Evolutionary conservation across 2,329 filamentous ascomycete species (phyloP), one percentile per base, ranked within the genome.

Genomic region (Cytospora mali): DNA sequence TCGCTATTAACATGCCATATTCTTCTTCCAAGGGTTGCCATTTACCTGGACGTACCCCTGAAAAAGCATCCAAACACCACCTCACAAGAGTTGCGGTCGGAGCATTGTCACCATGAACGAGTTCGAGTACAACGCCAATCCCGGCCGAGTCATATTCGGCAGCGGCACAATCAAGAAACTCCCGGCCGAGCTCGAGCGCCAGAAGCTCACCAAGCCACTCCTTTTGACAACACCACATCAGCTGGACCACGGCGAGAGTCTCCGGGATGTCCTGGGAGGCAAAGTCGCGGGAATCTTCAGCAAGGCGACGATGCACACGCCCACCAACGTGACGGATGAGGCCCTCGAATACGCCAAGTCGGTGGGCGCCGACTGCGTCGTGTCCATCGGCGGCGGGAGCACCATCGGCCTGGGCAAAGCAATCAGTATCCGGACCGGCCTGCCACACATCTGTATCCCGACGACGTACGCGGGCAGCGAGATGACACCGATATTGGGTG

Each of bases 401-500:
- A 87, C 84, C 0, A 84, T 84, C 58, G 86, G 86, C 0, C 74
- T 89, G n/a, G 84, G 84, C 5, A 86, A 87, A 68, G 84, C 83
- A 1, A 79, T 86, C 64, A 80, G 79, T 65, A 76, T 84, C 62
- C 79, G 81, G 18, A 84, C 81, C 1, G 81, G 81, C 0, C 69
- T 85, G 39, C 78, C 77, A 27, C 83, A 86, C 70, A 78, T 86
- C 61, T 81, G 79, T 64, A 81, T 87, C 55, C 83, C 84, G n/a
- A 87, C 84, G 2, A 86, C 84, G 0, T 87, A 87, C 69, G 81
- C 84, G 6, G 84, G 84, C 4, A 84, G 81, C 64, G 87, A 89
- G 69, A 86, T 89, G 80, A 88, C 86, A 3, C 83, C 86, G 0
- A 87, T 88, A 53, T 73, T 89, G 14, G 86, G 86, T 2, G 85